Base-by-base conservation (phyloP, 2,329 filamentous ascomycete genomes). In the Aspergillus pseudoglaucus region DNA sequence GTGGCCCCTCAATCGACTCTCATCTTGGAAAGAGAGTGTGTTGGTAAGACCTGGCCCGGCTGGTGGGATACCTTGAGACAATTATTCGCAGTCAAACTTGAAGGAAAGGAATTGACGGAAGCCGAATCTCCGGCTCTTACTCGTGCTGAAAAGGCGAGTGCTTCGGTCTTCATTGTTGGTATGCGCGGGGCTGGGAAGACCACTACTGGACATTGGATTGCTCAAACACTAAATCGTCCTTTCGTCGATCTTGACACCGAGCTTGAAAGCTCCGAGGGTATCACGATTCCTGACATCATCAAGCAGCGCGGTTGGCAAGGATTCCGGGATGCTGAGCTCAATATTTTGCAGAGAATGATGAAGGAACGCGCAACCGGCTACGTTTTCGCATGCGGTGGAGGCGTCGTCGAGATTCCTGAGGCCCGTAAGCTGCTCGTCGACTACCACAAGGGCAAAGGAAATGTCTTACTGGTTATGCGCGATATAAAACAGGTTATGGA, bases 101-200 rank as follows among this genome's bases (percentile, higher is more conserved):
- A 84, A 51, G 93, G 93, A 10, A 80, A 84, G 32, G 89, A 94
- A 57, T 59, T 75, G 14, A 67, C 58, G 25, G 71, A 65, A 49
- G 63, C 61, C 5, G 64, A 67, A 42, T 52, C 57, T 22, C 56
- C 71, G 41, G 66, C 69, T 20, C 61, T 67, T 9, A 70, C 67
- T 25, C 57, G 62, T 10, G 55, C 62, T 46, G 67, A 67, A 49
- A 74, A 70, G 52, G 66, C 58, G 44, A 66, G 57, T 56, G 81
- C 58, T 79, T 95, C 90, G 0, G 84, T 97, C 45, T 90, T 96
- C 70, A 85, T 98, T 51, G 91, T 98, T 56, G 93, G 93, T 8
- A 98, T 98, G 93, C 83, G 93, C 55, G 93, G 93, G 48, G 93
- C 90, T 37, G 93, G 93, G 22, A 98, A 98, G 74, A 96, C 93